phyloP scores from a whole-genome alignment of 768 basidiomycete genomes.

The Suillus clintonianus region DNA sequence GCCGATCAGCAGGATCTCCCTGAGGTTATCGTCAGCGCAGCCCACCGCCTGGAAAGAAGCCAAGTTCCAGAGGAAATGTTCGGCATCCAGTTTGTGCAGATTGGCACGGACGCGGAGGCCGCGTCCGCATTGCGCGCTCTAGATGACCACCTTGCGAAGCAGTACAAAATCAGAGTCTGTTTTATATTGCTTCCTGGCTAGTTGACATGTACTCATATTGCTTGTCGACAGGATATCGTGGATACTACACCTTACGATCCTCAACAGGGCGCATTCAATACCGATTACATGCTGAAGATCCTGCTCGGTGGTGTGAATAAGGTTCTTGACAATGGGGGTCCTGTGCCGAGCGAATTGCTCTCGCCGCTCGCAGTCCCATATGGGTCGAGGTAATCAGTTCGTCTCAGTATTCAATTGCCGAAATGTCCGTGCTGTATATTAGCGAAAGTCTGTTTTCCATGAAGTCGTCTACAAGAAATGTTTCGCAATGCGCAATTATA shows the following conservation, averaged over 20 bases:
- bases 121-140: constrained; percentile 34
- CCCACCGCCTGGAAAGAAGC: constrained; percentile 30
- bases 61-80: constrained; percentile 32
- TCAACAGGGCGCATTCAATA: constrained; percentile 7
- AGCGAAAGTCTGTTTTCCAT: not conserved
- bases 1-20: constrained; percentile 15
- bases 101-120: constrained; percentile 30
- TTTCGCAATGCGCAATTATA: not conserved
- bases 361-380: constrained; percentile 5
- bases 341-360: constrained; percentile 10
- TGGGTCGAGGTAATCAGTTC: not conserved
- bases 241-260: constrained; percentile 35
- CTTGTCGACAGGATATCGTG: constrained; percentile 37
- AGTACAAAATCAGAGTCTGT: constrained; percentile 5
- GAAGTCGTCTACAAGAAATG: not conserved
- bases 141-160: constrained; percentile 28
- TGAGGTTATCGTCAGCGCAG: constrained; percentile 25
- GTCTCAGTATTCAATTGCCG: not conserved
- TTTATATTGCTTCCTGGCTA: not conserved
- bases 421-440: not conserved
- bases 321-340: constrained; percentile 8
- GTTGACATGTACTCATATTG: not conserved
- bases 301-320: constrained; percentile 7
- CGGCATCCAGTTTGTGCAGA: constrained; percentile 41
- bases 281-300: constrained; percentile 10